Percentiles rank a stretch among this genome's conserved stretches.
Conservation (phyloP, 306 rosid species). For the Fragaria vesca region DNA sequence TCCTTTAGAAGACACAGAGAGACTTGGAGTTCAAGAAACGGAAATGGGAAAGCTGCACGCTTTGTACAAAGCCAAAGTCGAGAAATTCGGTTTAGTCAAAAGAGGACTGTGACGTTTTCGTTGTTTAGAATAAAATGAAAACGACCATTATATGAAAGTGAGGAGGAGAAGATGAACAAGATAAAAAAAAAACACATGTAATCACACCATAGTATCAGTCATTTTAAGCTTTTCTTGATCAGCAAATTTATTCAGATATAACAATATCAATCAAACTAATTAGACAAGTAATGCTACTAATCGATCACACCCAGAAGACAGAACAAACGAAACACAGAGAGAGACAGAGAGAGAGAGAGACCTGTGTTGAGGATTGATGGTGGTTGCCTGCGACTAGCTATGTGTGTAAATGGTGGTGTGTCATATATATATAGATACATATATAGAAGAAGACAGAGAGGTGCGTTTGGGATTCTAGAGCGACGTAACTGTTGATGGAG, state of each 20-base stretch:
- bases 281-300: no score
- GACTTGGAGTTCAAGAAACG: slow-evolving; percentile 43
- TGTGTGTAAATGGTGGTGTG: not conserved
- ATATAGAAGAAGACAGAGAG: not conserved
- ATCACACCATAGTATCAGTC: not conserved
- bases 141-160: no score
- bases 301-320: no score
- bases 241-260: not conserved
- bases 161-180: no score
- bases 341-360: not conserved
- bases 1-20: not conserved
- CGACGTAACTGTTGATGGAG: not conserved
- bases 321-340: no score
- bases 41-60: not conserved
- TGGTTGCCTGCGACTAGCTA: no score
- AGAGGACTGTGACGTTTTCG: not conserved
- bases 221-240: not conserved
- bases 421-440: not conserved
- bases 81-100: not conserved
- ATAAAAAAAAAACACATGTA: no score
- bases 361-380: slow-evolving; percentile 7
- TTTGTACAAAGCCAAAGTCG: not conserved
- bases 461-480: not conserved
- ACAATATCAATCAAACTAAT: not conserved
- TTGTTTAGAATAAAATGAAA: not conserved